Percentiles rank a stretch among this genome's conserved stretches.
Conservation (phyloP, 1,284 basidiomycete genomes). For the Clitocybe nebularis region DNA sequence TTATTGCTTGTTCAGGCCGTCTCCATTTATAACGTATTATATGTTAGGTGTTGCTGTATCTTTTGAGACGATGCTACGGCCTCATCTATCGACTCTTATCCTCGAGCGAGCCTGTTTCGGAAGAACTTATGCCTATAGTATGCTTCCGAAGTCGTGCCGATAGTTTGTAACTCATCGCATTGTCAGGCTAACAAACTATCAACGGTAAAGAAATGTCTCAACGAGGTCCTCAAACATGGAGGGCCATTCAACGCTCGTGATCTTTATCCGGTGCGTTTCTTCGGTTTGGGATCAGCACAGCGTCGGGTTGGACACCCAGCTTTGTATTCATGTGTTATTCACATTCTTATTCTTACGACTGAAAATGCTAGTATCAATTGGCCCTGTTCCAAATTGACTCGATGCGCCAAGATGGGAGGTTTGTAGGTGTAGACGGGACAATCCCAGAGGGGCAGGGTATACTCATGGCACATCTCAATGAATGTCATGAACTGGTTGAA, state of each 20-base stretch:
- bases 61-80: slow-evolving; percentile 93
- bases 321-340: slow-evolving; percentile 5
- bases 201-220: slow-evolving; percentile 94
- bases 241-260: slow-evolving; percentile 95
- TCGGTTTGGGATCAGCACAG: too few relatives aligned
- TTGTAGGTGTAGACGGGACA: slow-evolving; percentile 76
- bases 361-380: slow-evolving; percentile 74
- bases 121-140: slow-evolving; percentile 96
- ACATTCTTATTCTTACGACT: neutral
- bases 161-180: slow-evolving; percentile 2
- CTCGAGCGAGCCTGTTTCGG: slow-evolving; percentile 98
- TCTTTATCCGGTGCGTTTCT: slow-evolving; percentile 79
- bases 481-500: slow-evolving; percentile 94
- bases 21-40: neutral
- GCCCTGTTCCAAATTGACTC: slow-evolving; percentile 95
- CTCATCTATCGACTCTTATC: slow-evolving; percentile 93
- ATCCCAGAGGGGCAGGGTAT: slow-evolving; percentile 98
- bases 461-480: slow-evolving; percentile 92
- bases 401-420: slow-evolving; percentile 90
- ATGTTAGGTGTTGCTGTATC: slow-evolving; percentile 81
- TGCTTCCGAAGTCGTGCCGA: slow-evolving; percentile 9
- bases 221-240: slow-evolving; percentile 96
- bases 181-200: slow-evolving; percentile 86
- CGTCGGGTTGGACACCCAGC: neutral
- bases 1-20: slow-evolving; percentile 10